Percentiles rank a stretch among this genome's conserved stretches.
Conservation (phyloP, 1,284 basidiomycete species). For the Cutaneotrichosporon cyanovorans region DNA sequence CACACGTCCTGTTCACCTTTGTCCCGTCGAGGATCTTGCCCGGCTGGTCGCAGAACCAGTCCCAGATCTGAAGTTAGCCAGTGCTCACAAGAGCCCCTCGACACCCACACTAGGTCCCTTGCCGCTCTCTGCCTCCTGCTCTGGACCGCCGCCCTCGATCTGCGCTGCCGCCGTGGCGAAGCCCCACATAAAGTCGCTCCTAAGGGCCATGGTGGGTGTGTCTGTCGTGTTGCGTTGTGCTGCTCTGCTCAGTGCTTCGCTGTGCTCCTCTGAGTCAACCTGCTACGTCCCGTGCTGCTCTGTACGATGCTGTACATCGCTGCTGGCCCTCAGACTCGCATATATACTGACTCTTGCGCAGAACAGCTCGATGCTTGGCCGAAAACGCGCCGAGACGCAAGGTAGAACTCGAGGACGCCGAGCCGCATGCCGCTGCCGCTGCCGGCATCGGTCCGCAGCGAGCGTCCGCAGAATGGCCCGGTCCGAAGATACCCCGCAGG, state of each 20-base stretch:
- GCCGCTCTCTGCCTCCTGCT: constrained; percentile 25
- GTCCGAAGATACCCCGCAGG: not conserved
- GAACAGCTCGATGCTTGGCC: too few relatives aligned
- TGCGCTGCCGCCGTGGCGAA: constrained; percentile 58
- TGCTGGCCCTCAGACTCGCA: too few relatives aligned
- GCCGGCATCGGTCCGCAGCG: not conserved
- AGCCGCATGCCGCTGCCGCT: too few relatives aligned
- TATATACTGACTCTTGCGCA: too few relatives aligned
- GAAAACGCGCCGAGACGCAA: not conserved
- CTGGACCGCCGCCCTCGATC: constrained; percentile 16
- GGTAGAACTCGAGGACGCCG: too few relatives aligned
- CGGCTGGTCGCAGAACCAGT: constrained; percentile 59
- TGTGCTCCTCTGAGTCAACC: not conserved
- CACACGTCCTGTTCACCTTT: constrained; percentile 61
- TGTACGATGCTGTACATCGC: too few relatives aligned
- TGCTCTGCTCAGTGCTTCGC: not conserved
- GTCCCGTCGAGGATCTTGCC: constrained; percentile 61
- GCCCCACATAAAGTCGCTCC: constrained; percentile 59
- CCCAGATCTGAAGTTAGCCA: constrained; percentile 57
- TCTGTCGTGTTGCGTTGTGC: too few relatives aligned
- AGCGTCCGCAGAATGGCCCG: not conserved
- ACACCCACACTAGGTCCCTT: constrained; percentile 25
- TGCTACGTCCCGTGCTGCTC: too few relatives aligned
- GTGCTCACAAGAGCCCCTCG: not conserved
- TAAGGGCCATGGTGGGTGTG: constrained; percentile 7